Evolutionary conservation across 768 basidiomycete species (phyloP).

Genomic region (Sarcomyxa edulis): DNA sequence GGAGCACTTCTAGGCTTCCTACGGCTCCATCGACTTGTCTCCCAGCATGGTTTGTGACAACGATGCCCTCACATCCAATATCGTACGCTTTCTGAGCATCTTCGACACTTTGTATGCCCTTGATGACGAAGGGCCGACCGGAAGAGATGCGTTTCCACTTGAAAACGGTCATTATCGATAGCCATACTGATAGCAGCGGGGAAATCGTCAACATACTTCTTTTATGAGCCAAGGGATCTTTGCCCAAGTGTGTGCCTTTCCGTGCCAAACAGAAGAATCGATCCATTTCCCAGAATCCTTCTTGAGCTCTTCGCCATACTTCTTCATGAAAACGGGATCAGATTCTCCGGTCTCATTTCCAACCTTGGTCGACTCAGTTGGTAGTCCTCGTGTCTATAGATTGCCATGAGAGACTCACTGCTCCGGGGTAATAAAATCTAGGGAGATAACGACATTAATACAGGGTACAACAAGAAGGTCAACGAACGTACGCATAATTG

Average conservation of each 20-base stretch:
- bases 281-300: conserved; percentile 43
- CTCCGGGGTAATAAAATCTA: conserved; percentile 36
- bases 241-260: conserved; percentile 47
- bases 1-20: conserved; percentile 42
- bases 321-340: conserved; percentile 47
- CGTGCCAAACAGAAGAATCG: conserved; percentile 42
- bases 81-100: conserved; percentile 44
- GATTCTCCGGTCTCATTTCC: conserved; percentile 43
- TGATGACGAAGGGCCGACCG: conserved; percentile 47
- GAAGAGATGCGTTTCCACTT: conserved; percentile 43
- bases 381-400: too few species aligned
- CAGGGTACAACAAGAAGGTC: too few species aligned
- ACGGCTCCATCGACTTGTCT: conserved; percentile 55
- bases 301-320: conserved; percentile 33
- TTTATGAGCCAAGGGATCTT: conserved; percentile 45
- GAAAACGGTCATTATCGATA: too few species aligned
- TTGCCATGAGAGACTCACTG: conserved; percentile 18
- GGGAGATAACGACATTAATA: neutral
- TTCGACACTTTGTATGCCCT: conserved; percentile 44
- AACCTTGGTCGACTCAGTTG: too few species aligned
- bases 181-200: too few species aligned
- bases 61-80: conserved; percentile 45
- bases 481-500: too few species aligned
- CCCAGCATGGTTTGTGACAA: conserved; percentile 54
- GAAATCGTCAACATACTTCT: conserved; percentile 31